Percentiles rank a stretch among this genome's conserved stretches.
These are phyloP conservation scores for Trametes maxima DNA, from an alignment of 768 basidiomycete species.

Conservation along the genomic window DNA sequence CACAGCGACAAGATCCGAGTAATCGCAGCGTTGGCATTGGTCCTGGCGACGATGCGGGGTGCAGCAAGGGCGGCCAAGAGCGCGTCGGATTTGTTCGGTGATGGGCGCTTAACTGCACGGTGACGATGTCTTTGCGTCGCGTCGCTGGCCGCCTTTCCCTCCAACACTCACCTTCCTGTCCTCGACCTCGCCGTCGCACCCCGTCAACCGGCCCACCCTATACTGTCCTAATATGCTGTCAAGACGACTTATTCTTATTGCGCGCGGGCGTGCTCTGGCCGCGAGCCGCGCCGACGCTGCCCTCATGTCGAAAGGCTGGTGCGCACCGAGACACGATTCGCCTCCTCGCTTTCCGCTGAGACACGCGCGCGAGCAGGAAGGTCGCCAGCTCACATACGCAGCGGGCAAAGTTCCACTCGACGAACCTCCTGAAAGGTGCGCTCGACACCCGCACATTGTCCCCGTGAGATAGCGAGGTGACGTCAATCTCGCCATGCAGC, in stretches of 20 bases:
- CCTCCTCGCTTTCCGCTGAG: constrained; percentile 16
- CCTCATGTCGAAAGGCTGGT: constrained; percentile 52
- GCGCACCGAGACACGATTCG: constrained; percentile 22
- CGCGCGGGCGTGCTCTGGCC: constrained; percentile 56
- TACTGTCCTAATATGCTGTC: constrained; percentile 57
- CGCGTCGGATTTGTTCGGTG: constrained; percentile 24
- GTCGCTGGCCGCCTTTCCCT: constrained; percentile 20
- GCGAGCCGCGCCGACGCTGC: constrained; percentile 39
- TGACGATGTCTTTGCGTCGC: constrained; percentile 21
- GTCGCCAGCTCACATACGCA: constrained; percentile 47
- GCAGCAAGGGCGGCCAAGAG: background rate
- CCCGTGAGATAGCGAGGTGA: constrained; percentile 15
- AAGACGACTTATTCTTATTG: constrained; percentile 65
- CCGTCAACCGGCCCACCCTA: background rate
- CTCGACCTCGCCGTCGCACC: constrained; percentile 5
- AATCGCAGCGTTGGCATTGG: constrained; percentile 16
- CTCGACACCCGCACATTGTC: constrained; percentile 2
- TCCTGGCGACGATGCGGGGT: no score
- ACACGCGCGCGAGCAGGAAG: constrained; percentile 41
- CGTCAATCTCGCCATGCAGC: constrained; percentile 44
- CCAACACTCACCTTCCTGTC: constrained; percentile 6
- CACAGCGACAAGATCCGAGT: background rate
- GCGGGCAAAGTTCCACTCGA: constrained; percentile 69
- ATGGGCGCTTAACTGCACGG: constrained; percentile 19
- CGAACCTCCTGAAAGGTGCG: constrained; percentile 69